Conservation (phyloP, 176 grass and related monocot species). For the Musa troglodytarum region DNA sequence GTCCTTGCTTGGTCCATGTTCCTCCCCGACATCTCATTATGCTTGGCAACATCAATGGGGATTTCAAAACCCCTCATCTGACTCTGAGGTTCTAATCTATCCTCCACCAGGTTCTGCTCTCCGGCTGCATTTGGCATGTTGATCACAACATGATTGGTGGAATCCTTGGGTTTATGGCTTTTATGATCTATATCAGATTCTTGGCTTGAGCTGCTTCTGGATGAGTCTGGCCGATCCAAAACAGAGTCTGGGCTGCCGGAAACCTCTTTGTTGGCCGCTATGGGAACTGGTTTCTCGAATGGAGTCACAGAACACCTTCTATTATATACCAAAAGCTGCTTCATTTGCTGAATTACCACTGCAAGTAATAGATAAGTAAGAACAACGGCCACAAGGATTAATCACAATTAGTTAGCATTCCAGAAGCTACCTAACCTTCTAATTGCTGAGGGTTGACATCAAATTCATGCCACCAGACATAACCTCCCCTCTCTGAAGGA, state of each 20-base stretch:
- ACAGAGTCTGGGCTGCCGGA: conserved; percentile 27
- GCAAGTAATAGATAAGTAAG: not conserved
- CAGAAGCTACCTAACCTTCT: conserved; percentile 21
- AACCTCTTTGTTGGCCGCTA: conserved; percentile 15
- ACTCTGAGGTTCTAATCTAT: not conserved
- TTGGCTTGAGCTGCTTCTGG: conserved; percentile 21
- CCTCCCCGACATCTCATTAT: not conserved
- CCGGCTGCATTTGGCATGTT: not conserved
- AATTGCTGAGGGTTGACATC: conserved; percentile 40
- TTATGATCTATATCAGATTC: conserved; percentile 16
- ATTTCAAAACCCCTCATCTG: not conserved
- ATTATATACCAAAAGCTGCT: conserved; percentile 27
- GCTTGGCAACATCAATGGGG: not conserved
- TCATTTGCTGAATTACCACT: conserved; percentile 57
- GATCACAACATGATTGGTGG: not conserved
- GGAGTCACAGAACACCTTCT: conserved; percentile 12
- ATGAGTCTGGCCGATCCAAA: conserved; percentile 16
- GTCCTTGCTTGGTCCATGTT: not conserved
- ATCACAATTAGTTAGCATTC: not conserved
- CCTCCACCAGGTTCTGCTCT: not conserved
- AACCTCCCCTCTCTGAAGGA: conserved; percentile 25
- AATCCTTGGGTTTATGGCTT: not conserved
- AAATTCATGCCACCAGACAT: conserved; percentile 47
- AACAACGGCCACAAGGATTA: not conserved
- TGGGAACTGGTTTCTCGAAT: conserved; percentile 6